Percentiles rank a stretch among this genome's conserved stretches.
phyloP scores from a whole-genome alignment of 73 alveolate genomes.

The Halteria grandinella region DNA sequence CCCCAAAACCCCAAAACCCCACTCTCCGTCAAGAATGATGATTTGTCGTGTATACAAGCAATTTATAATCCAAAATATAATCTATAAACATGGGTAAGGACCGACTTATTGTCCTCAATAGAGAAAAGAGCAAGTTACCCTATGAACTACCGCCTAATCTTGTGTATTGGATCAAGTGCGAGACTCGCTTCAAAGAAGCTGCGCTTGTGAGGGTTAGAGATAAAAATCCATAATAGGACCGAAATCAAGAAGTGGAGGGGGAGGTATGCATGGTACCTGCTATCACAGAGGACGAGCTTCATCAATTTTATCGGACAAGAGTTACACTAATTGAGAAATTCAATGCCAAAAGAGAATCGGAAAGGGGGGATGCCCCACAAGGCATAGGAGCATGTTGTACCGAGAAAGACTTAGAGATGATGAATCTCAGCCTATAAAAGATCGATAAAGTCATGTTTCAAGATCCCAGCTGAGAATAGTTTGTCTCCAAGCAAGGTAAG shows the following conservation, averaged over 20 bases:
- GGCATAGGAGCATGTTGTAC: background rate
- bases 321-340: conserved; percentile 9
- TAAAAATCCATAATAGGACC: too few relatives aligned
- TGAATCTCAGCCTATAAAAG: background rate
- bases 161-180: conserved; percentile 47
- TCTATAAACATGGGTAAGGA: conserved; percentile 20
- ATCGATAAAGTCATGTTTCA: background rate
- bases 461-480: conserved; percentile 10
- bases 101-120: conserved; percentile 14
- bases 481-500: conserved; percentile 12
- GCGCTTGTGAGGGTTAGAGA: too few relatives aligned
- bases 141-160: conserved; percentile 36
- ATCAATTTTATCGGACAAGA: background rate
- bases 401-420: background rate
- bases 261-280: too few relatives aligned
- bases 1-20: too few relatives aligned
- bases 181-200: conserved; percentile 25
- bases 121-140: conserved; percentile 25
- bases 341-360: too few relatives aligned
- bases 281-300: background rate
- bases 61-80: conserved; percentile 16
- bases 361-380: too few relatives aligned
- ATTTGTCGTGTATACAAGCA: too few relatives aligned
- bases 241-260: too few relatives aligned
- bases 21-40: too few relatives aligned